Percentiles rank a stretch among this genome's conserved stretches.
Conservation (phyloP, 2,329 filamentous ascomycete species). For the Boeremia lycopersici region DNA sequence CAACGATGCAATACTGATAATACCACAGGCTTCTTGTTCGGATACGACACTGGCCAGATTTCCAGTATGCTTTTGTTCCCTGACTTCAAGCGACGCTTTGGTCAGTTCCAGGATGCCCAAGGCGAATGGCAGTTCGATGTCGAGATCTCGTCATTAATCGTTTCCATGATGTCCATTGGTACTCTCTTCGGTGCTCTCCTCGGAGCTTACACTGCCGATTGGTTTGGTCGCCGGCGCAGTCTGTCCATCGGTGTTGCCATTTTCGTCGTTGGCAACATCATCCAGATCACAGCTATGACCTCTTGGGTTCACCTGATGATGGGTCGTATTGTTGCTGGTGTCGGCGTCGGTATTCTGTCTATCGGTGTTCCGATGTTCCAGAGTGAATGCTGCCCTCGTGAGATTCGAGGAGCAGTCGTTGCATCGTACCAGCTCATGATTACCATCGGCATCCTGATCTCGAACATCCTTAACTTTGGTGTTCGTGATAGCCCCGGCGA, state of each 20-base stretch:
- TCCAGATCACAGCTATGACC: conserved; percentile 50
- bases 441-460: conserved; percentile 50
- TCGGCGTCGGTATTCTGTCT: conserved; percentile 53
- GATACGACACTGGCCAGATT: conserved; percentile 60
- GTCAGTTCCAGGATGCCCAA: conserved; percentile 48
- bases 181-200: conserved; percentile 51
- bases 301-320: conserved; percentile 57
- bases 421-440: conserved; percentile 55
- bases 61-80: conserved; percentile 49
- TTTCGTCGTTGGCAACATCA: conserved; percentile 51
- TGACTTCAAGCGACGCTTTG: conserved; percentile 65
- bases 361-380: conserved; percentile 72
- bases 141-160: conserved; percentile 52
- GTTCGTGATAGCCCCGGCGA: conserved; percentile 49
- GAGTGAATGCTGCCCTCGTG: conserved; percentile 65
- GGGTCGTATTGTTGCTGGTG: conserved; percentile 51
- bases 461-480: conserved; percentile 47
- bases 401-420: conserved; percentile 69
- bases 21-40: conserved; percentile 59
- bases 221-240: conserved; percentile 54
- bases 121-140: conserved; percentile 49
- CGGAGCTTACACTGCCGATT: conserved; percentile 59
- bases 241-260: conserved; percentile 56
- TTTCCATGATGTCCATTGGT: conserved; percentile 47
- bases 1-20: not conserved